Evolutionary conservation across 2,329 filamentous ascomycete species (phyloP).

Genomic region (Xylogone sp.): DNA sequence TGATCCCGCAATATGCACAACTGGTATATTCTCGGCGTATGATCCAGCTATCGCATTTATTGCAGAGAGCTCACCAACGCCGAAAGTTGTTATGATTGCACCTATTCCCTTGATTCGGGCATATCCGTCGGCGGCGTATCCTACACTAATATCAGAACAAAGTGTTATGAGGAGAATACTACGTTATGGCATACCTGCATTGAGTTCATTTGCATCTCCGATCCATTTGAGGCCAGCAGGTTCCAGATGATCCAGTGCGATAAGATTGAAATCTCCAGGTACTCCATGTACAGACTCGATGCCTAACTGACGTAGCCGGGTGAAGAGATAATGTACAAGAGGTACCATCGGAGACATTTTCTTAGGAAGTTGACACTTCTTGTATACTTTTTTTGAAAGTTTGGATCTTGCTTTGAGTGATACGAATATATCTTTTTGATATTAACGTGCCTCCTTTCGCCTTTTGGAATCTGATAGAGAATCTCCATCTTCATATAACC

Average conservation of each 20-base stretch:
- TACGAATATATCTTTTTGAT: neutral
- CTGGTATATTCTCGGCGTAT: conserved; percentile 65
- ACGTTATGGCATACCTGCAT: conserved; percentile 50
- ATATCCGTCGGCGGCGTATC: conserved; percentile 74
- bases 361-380: too few relatives aligned
- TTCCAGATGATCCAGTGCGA: conserved; percentile 59
- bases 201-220: conserved; percentile 66
- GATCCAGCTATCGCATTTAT: conserved; percentile 68
- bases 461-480: too few relatives aligned
- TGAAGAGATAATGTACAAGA: conserved; percentile 62
- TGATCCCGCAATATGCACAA: conserved; percentile 56
- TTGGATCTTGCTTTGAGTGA: too few relatives aligned
- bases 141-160: conserved; percentile 1
- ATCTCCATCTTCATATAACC: too few relatives aligned
- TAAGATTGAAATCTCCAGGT: conserved; percentile 68
- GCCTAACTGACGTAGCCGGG: conserved; percentile 57
- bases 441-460: too few relatives aligned
- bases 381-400: neutral
- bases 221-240: conserved; percentile 55
- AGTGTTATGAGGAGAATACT: conserved; percentile 7
- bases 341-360: neutral
- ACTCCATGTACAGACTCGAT: conserved; percentile 62
- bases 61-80: conserved; percentile 66
- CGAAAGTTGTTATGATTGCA: conserved; percentile 69
- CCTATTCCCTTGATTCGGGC: conserved; percentile 65